phyloP scores from a whole-genome alignment of 2,329 filamentous ascomycete genomes.

The Exophiala sp. region DNA sequence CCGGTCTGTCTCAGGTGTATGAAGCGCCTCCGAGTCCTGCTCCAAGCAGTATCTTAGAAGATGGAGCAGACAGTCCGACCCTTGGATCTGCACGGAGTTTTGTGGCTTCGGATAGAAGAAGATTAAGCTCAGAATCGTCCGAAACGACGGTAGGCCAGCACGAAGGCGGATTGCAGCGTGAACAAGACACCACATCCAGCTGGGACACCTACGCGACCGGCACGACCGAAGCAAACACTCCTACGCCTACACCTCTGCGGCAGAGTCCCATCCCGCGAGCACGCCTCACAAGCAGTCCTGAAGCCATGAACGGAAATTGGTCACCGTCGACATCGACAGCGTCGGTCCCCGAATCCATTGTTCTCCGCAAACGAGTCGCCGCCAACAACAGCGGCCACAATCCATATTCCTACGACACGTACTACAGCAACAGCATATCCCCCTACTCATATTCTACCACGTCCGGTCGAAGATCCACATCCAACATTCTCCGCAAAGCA shows the following conservation, averaged over 20 bases:
- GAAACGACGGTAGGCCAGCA: slow-evolving; percentile 7
- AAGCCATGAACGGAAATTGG: slow-evolving; percentile 30
- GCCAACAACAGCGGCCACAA: slow-evolving; percentile 29
- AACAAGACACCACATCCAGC: slow-evolving; percentile 46
- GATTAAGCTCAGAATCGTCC: slow-evolving; percentile 18
- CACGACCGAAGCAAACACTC: slow-evolving; percentile 32
- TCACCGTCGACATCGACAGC: not conserved
- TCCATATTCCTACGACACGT: slow-evolving; percentile 28
- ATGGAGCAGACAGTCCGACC: slow-evolving; percentile 20
- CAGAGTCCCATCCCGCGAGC: slow-evolving; percentile 37
- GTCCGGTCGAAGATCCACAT: slow-evolving; percentile 21
- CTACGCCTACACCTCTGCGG: slow-evolving; percentile 3
- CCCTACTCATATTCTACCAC: slow-evolving; percentile 19
- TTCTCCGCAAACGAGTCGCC: slow-evolving; percentile 36
- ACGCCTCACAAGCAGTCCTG: slow-evolving; percentile 36
- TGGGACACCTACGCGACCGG: slow-evolving; percentile 57
- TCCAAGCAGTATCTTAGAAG: slow-evolving; percentile 10
- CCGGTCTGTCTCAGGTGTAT: slow-evolving; percentile 1
- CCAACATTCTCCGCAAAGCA: slow-evolving; percentile 23
- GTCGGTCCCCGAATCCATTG: slow-evolving; percentile 34
- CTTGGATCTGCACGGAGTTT: slow-evolving; percentile 13
- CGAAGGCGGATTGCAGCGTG: slow-evolving; percentile 22
- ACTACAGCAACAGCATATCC: slow-evolving; percentile 31
- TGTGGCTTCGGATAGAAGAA: slow-evolving; percentile 4
- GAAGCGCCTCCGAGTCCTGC: slow-evolving; percentile 12